phyloP scores from a whole-genome alignment of 2,329 filamentous ascomycete genomes.

The Nigrospora osmanthi region DNA sequence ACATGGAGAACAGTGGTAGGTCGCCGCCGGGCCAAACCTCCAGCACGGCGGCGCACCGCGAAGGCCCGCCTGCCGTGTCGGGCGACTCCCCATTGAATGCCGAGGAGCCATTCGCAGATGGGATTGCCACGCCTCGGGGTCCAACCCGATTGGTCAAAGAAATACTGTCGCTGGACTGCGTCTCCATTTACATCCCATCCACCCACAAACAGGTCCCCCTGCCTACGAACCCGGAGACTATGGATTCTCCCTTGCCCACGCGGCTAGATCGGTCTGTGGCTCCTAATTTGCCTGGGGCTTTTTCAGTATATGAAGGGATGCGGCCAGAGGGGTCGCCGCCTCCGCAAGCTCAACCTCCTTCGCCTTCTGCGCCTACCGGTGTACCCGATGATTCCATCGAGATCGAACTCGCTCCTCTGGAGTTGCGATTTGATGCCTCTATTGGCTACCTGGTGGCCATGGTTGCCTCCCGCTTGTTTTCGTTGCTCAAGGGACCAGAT shows the following conservation, averaged over 20 bases:
- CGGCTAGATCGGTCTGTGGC: constrained; percentile 23
- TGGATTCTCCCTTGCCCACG: not conserved
- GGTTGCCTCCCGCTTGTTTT: constrained; percentile 40
- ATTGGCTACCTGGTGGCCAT: constrained; percentile 46
- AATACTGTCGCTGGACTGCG: constrained; percentile 37
- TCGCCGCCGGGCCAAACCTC: too few relatives aligned
- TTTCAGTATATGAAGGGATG: constrained; percentile 38
- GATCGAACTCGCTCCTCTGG: constrained; percentile 42
- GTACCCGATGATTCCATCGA: constrained; percentile 32
- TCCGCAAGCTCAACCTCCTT: not conserved
- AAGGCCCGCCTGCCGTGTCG: too few relatives aligned
- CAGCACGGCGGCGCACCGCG: too few relatives aligned
- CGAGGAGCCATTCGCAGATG: constrained; percentile 21
- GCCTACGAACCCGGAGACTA: constrained; percentile 3
- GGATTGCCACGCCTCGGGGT: constrained; percentile 40
- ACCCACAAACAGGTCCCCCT: constrained; percentile 34
- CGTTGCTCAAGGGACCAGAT: constrained; percentile 28
- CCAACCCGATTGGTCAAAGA: constrained; percentile 49
- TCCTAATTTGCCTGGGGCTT: constrained; percentile 53
- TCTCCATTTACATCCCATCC: constrained; percentile 49
- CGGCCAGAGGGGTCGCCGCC: constrained; percentile 3
- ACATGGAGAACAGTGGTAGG: too few relatives aligned
- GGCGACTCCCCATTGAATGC: not conserved
- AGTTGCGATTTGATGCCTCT: constrained; percentile 47
- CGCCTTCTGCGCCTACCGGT: too few relatives aligned